Evolutionary conservation across 2,329 filamentous ascomycete genomes (phyloP).

Genomic region (Chalara sp.): DNA sequence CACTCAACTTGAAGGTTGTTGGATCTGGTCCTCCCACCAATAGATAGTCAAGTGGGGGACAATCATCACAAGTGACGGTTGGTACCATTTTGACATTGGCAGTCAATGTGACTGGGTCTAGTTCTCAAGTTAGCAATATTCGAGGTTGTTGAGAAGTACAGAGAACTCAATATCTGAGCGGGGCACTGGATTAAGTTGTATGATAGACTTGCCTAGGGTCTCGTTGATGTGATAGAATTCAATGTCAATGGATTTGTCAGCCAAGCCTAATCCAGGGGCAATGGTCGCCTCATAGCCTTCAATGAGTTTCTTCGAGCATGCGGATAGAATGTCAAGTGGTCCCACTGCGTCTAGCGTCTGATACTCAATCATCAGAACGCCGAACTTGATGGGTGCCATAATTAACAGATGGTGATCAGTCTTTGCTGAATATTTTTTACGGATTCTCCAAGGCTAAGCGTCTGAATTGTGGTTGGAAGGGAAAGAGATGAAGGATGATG

Average conservation of each 20-base stretch:
- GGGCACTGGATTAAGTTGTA: too few relatives aligned
- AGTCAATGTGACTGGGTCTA: constrained; percentile 12
- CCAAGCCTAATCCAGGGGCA: constrained; percentile 3
- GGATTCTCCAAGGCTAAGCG: too few relatives aligned
- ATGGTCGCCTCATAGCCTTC: neutral
- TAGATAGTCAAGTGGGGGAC: constrained; percentile 32
- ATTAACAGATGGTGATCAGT: too few relatives aligned
- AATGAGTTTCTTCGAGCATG: constrained; percentile 9
- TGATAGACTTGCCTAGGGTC: constrained; percentile 5
- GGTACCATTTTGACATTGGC: constrained; percentile 11
- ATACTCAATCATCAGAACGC: constrained; percentile 19
- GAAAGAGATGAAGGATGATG: too few relatives aligned
- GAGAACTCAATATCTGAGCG: too few relatives aligned
- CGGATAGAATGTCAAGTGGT: constrained; percentile 20
- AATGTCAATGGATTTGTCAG: constrained; percentile 15
- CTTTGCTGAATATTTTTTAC: too few relatives aligned
- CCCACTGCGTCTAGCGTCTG: constrained; percentile 21
- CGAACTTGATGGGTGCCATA: constrained; percentile 22
- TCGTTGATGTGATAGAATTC: constrained; percentile 19
- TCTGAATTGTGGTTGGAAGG: too few relatives aligned
- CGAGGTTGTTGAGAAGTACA: too few relatives aligned
- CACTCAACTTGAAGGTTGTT: constrained; percentile 21
- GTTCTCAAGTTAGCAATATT: too few relatives aligned
- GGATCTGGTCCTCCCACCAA: constrained; percentile 29
- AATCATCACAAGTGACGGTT: constrained; percentile 23